These are phyloP conservation scores for Flaveria linearis DNA, from an alignment of 129 eudicot species.

Conservation along the genomic window DNA sequence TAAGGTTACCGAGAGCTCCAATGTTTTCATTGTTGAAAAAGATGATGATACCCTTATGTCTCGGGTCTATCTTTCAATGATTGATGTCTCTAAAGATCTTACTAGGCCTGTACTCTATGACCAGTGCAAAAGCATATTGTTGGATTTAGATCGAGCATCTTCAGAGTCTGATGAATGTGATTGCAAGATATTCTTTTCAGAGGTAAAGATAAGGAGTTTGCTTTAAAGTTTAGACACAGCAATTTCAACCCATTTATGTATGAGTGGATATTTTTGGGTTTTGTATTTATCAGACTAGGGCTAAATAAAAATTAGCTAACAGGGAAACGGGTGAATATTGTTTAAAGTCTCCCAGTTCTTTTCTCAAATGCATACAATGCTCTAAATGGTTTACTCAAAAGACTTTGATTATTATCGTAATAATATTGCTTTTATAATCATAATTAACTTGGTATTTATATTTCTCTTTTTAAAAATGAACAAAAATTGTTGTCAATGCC, in stretches of 20 bases:
- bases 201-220: constrained; percentile 46
- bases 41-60: constrained; percentile 44
- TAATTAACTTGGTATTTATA: neutral
- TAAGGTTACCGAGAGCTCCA: constrained; percentile 23
- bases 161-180: constrained; percentile 41
- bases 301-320: neutral
- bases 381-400: neutral
- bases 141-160: constrained; percentile 43
- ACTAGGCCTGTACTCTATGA: constrained; percentile 59
- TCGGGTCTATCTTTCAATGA: constrained; percentile 63
- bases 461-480: neutral
- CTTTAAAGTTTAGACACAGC: neutral
- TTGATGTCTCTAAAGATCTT: constrained; percentile 81
- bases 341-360: neutral
- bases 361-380: neutral
- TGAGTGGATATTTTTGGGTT: constrained; percentile 7
- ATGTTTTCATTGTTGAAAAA: constrained; percentile 19
- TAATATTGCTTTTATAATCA: neutral
- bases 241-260: neutral
- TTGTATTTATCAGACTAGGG: neutral
- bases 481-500: neutral
- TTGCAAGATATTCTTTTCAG: constrained; percentile 47
- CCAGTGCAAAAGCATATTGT: constrained; percentile 50
- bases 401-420: neutral
- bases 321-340: neutral